Conservation (phyloP, 257 asterid species). For the Gentiana straminea region DNA sequence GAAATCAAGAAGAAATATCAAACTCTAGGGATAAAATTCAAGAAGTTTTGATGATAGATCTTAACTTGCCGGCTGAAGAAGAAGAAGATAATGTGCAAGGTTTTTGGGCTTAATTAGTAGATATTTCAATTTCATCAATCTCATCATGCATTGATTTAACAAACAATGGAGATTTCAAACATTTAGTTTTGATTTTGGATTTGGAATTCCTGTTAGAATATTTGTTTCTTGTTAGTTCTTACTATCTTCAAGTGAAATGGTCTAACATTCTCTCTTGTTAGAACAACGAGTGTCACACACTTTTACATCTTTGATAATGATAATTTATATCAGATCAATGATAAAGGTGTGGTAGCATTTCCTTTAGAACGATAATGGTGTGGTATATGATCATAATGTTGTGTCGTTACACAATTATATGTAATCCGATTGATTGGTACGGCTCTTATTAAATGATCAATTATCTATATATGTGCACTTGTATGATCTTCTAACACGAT, state of each 20-base stretch:
- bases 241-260: conserved; percentile 5
- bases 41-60: conserved; percentile 23
- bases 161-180: conserved; percentile 8
- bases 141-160: conserved; percentile 8
- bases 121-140: conserved; percentile 16
- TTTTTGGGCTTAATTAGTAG: conserved; percentile 5
- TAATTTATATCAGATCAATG: too few species aligned
- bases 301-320: not conserved
- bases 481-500: not conserved
- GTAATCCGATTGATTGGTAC: too few species aligned
- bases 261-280: not conserved
- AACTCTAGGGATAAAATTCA: conserved; percentile 10
- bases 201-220: too few species aligned
- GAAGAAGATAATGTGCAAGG: conserved; percentile 15
- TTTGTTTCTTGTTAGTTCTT: too few species aligned
- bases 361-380: too few species aligned
- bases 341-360: too few species aligned
- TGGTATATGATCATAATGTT: too few species aligned
- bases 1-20: conserved; percentile 10
- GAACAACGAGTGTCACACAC: not conserved
- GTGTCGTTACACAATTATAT: too few species aligned
- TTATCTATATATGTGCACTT: too few species aligned
- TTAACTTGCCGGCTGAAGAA: conserved; percentile 35
- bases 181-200: too few species aligned
- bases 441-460: too few species aligned